Conservation (phyloP, 2,329 filamentous ascomycete genomes). For the Annulohypoxylon truncatum region DNA sequence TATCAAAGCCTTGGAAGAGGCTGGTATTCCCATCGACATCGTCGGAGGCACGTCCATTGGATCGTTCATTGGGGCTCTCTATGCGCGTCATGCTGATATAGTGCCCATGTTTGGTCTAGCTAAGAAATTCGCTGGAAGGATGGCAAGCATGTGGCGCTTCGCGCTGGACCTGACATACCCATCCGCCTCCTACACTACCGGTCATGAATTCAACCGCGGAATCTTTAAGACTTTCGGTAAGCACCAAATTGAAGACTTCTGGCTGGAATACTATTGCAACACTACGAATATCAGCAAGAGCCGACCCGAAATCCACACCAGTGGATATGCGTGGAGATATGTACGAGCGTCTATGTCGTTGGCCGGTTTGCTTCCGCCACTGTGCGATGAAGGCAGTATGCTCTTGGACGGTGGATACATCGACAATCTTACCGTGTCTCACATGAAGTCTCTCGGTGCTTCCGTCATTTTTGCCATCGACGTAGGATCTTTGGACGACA, state of each 20-base stretch:
- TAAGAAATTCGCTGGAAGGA: constrained; percentile 98
- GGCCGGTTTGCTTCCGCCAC: constrained; percentile 88
- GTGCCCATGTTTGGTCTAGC: constrained; percentile 96
- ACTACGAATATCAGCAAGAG: constrained; percentile 98
- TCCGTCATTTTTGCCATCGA: constrained; percentile 97
- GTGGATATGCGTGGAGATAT: constrained; percentile 97
- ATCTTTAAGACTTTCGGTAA: constrained; percentile 99
- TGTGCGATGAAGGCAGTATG: constrained; percentile 98
- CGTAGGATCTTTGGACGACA: constrained; percentile 91
- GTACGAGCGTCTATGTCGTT: constrained; percentile 97
- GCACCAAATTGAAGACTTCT: constrained; percentile 98
- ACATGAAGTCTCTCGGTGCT: constrained; percentile 95
- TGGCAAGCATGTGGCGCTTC: constrained; percentile 99
- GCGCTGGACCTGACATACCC: constrained; percentile 96
- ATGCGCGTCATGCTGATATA: constrained; percentile 94
- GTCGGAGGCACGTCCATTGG: constrained; percentile 97
- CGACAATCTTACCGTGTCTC: constrained; percentile 94
- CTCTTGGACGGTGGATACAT: constrained; percentile 96
- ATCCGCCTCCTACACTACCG: constrained; percentile 95
- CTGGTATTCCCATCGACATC: constrained; percentile 94
- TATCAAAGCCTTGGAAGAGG: constrained; percentile 94
- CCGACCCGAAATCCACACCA: constrained; percentile 90
- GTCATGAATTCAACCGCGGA: constrained; percentile 97
- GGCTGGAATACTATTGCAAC: constrained; percentile 99
- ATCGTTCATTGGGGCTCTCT: constrained; percentile 92